A percentile compares a stretch with the other conserved stretches of the same genome.
Evolutionary conservation across 805 yeast species (phyloP).

Genomic region (Lachancea nothofagi): DNA sequence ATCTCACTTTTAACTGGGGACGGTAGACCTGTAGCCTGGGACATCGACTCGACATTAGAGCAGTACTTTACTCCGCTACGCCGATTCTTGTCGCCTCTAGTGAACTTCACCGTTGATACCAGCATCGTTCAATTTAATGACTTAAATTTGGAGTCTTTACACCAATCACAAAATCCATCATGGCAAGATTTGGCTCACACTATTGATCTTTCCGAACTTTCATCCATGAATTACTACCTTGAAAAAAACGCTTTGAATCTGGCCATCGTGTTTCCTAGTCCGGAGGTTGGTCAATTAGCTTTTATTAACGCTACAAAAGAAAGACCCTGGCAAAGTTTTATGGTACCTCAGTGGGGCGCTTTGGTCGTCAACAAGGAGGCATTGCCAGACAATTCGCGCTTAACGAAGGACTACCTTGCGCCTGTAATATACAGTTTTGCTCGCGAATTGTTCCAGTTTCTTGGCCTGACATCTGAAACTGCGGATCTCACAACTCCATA

Average conservation of each 20-base stretch:
- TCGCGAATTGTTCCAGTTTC: conserved; percentile 63
- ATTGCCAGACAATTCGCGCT: conserved; percentile 22
- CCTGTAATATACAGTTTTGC: conserved; percentile 65
- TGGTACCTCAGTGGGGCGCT: conserved; percentile 86
- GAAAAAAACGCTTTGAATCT: conserved; percentile 68
- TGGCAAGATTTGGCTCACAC: conserved; percentile 62
- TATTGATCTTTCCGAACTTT: conserved; percentile 72
- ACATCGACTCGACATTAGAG: conserved; percentile 50
- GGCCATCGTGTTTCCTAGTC: conserved; percentile 40
- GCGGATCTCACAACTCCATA: conserved; percentile 42
- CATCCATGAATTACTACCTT: conserved; percentile 47
- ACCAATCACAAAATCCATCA: conserved; percentile 32
- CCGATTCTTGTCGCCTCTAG: conserved; percentile 44
- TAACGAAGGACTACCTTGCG: conserved; percentile 43
- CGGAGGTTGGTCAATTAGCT: conserved; percentile 39
- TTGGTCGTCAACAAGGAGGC: conserved; percentile 40
- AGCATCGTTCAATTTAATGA: conserved; percentile 62
- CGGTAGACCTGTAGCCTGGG: conserved; percentile 67
- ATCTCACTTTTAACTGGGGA: conserved; percentile 70
- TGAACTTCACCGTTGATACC: conserved; percentile 72
- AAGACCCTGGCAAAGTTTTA: conserved; percentile 37
- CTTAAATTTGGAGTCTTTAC: conserved; percentile 30
- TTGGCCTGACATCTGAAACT: conserved; percentile 62
- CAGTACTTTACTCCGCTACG: conserved; percentile 52
- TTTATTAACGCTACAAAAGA: conserved; percentile 16